These are phyloP conservation scores for Globisporangium uncinulatum DNA, from an alignment of 352 stramenopile species.

Conservation along the genomic window DNA sequence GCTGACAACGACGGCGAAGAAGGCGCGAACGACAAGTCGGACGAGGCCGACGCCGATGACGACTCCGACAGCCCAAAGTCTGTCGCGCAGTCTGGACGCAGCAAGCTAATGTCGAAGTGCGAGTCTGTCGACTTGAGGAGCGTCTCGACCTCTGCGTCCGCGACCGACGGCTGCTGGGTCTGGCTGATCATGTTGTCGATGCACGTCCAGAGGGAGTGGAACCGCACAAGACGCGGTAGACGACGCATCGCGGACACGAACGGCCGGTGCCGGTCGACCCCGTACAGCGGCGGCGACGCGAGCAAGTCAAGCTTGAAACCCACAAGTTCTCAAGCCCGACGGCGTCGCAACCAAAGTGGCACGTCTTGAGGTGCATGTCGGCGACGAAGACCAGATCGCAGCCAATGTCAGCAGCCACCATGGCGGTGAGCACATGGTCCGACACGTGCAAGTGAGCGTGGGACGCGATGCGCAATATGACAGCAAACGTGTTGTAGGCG, in stretches of 20 bases:
- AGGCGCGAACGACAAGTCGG: no score
- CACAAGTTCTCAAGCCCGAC: conserved; percentile 39
- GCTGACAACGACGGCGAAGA: no score
- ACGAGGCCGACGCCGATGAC: conserved; percentile 39
- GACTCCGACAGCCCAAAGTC: conserved; percentile 58
- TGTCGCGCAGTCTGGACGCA: conserved; percentile 58
- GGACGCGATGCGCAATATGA: conserved; percentile 72
- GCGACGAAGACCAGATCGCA: conserved; percentile 44
- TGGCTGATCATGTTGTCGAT: conserved; percentile 63
- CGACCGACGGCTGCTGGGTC: conserved; percentile 24
- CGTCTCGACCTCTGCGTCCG: conserved; percentile 31
- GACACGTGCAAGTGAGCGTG: conserved; percentile 40
- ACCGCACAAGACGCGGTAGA: conserved; percentile 51
- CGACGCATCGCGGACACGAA: conserved; percentile 35
- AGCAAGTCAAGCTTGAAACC: conserved; percentile 46
- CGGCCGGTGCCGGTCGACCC: conserved; percentile 15
- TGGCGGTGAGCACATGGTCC: conserved; percentile 3
- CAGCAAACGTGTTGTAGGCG: conserved; percentile 56
- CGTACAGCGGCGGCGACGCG: conserved; percentile 53
- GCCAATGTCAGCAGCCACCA: conserved; percentile 39
- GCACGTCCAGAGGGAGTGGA: conserved; percentile 41
- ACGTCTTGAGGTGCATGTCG: conserved; percentile 69
- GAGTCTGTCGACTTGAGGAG: conserved; percentile 45
- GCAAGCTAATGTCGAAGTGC: conserved; percentile 68
- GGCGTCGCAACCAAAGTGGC: conserved; percentile 50